Evolutionary conservation across 1,284 basidiomycete genomes (phyloP).

Genomic region (Tausonia pullulans): DNA sequence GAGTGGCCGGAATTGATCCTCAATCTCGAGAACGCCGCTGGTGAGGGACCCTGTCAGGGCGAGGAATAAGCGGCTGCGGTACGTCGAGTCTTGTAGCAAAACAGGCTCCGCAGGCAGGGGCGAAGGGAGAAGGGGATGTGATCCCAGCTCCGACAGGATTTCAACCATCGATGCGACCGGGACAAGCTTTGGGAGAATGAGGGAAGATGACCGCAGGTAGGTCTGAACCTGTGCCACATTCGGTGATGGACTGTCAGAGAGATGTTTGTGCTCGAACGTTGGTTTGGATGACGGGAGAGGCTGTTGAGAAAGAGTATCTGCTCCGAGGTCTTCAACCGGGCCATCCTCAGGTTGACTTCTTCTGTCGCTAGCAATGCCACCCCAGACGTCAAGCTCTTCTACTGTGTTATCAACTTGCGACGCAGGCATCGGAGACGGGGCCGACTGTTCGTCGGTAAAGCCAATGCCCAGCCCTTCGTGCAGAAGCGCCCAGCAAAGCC

Average conservation of each 20-base stretch:
- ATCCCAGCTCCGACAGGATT: not conserved
- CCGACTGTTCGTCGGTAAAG: not conserved
- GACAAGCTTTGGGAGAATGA: conserved; percentile 5
- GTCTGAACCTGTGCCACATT: conserved; percentile 1
- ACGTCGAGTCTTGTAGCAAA: not conserved
- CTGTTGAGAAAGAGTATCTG: not conserved
- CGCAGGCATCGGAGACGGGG: not conserved
- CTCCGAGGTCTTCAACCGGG: not conserved
- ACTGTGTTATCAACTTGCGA: not conserved
- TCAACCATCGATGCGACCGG: not conserved
- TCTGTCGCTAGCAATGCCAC: not conserved
- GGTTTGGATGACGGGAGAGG: not conserved
- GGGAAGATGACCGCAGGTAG: conserved; percentile 8
- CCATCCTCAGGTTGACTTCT: not conserved
- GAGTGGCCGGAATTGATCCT: not conserved
- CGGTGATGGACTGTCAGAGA: no score
- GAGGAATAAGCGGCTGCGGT: not conserved
- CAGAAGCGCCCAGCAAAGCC: conserved; percentile 5
- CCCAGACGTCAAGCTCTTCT: not conserved
- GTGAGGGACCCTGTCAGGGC: conserved; percentile 7
- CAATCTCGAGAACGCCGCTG: not conserved
- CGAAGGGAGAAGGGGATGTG: not conserved
- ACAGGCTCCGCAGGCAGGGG: not conserved
- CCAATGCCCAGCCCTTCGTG: conserved; percentile 8
- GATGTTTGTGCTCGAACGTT: not conserved